These are phyloP conservation scores for Hevea brasiliensis DNA, from an alignment of 345 rosid genomes.

Conservation along the genomic window DNA sequence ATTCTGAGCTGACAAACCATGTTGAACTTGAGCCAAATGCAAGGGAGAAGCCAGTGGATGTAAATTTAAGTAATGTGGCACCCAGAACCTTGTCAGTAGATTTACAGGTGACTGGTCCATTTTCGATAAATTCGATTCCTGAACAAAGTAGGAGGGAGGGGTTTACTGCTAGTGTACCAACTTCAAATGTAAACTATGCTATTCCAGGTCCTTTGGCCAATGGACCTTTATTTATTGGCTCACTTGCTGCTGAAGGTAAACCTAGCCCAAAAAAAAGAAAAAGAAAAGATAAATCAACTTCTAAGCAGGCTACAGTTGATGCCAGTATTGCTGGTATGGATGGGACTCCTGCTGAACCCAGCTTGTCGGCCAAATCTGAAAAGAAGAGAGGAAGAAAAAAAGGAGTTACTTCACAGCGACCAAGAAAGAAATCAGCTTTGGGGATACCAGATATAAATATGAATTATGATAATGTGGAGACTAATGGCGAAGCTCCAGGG, in stretches of 20 bases:
- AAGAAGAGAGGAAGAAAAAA: slow-evolving; percentile 49
- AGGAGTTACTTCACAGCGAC: slow-evolving; percentile 23
- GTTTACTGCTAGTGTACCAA: slow-evolving; percentile 24
- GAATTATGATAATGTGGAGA: slow-evolving; percentile 14
- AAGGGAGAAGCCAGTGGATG: slow-evolving; percentile 29
- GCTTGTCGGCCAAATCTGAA: slow-evolving; percentile 31
- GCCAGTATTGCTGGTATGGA: slow-evolving; percentile 59
- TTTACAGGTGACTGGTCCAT: slow-evolving; percentile 47
- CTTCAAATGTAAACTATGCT: slow-evolving; percentile 23
- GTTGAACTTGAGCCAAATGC: slow-evolving; percentile 21
- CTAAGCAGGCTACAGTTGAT: slow-evolving; percentile 23
- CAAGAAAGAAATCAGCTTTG: slow-evolving; percentile 18
- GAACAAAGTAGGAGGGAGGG: slow-evolving; percentile 24
- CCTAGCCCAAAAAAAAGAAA: slow-evolving; percentile 43
- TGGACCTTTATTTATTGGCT: slow-evolving; percentile 1
- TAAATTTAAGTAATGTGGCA: slow-evolving; percentile 23
- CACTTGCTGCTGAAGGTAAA: slow-evolving; percentile 5
- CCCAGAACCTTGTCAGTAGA: slow-evolving; percentile 33
- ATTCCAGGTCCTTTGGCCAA: not conserved
- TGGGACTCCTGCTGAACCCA: slow-evolving; percentile 40
- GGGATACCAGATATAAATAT: slow-evolving; percentile 19
- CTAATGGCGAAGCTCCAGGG: slow-evolving; percentile 42
- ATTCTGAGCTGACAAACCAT: slow-evolving; percentile 14
- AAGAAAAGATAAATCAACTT: slow-evolving; percentile 45
- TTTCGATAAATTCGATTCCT: slow-evolving; percentile 28